phyloP scores from a whole-genome alignment of 345 rosid genomes.

The Salix purpurea region DNA sequence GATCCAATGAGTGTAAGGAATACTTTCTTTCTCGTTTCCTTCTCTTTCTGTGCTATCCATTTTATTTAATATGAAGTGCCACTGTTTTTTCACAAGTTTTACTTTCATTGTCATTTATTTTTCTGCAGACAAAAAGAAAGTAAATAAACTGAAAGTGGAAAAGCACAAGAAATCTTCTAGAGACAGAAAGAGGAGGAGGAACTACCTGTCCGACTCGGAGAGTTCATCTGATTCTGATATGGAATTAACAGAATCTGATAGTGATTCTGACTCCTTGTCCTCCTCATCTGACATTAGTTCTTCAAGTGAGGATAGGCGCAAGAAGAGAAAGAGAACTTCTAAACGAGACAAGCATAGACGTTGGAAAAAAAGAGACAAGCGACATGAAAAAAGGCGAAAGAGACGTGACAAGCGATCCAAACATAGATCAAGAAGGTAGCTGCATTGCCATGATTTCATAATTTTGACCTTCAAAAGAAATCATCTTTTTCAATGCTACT shows the following conservation, averaged over 20 bases:
- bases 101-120: neutral
- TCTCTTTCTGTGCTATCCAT: neutral
- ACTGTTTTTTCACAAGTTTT: neutral
- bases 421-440: constrained; percentile 75
- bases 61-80: neutral
- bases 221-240: constrained; percentile 74
- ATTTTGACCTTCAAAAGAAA: neutral
- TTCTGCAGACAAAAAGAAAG: constrained; percentile 51
- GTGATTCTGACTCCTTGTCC: constrained; percentile 67
- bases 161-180: constrained; percentile 70
- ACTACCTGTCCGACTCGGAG: constrained; percentile 73
- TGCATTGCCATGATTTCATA: neutral
- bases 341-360: constrained; percentile 68
- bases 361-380: constrained; percentile 65
- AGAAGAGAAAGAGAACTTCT: constrained; percentile 71
- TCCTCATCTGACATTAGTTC: constrained; percentile 75
- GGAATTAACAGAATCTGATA: constrained; percentile 76
- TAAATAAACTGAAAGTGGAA: constrained; percentile 38
- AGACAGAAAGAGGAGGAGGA: constrained; percentile 64
- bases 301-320: constrained; percentile 83
- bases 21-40: neutral
- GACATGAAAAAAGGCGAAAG: constrained; percentile 69
- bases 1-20: neutral
- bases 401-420: constrained; percentile 64
- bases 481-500: no score